phyloP scores from a whole-genome alignment of 805 yeast genomes.

The Wickerhamomyces tratensis region DNA sequence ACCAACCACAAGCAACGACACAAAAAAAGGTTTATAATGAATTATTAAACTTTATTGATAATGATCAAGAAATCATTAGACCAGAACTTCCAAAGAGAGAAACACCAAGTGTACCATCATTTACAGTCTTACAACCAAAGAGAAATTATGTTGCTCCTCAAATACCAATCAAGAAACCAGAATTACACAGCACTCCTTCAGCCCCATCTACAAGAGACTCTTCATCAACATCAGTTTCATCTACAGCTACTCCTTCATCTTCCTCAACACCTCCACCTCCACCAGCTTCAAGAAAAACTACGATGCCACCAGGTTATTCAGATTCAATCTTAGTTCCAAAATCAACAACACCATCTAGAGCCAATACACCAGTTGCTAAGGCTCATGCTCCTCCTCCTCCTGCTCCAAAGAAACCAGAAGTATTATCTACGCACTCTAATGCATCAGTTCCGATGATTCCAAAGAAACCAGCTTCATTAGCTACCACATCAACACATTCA shows the following conservation, averaged over 20 bases:
- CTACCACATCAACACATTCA: conserved; percentile 11
- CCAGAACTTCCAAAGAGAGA: conserved; percentile 10
- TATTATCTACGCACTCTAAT: conserved; percentile 1
- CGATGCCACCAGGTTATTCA: conserved; percentile 28
- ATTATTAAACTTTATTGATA: conserved; percentile 13
- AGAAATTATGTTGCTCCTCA: not conserved
- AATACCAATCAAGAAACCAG: too few species aligned
- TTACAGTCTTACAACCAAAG: not conserved
- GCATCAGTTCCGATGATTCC: conserved; percentile 9
- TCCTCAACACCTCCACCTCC: conserved; percentile 18
- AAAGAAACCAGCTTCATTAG: conserved; percentile 8
- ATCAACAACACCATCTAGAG: conserved; percentile 13
- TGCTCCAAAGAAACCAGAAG: conserved; percentile 8
- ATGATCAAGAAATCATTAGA: conserved; percentile 2
- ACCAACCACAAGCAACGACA: conserved; percentile 1
- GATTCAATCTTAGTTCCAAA: conserved; percentile 24
- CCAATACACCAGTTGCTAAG: conserved; percentile 9
- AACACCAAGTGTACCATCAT: not conserved
- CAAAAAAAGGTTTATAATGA: not conserved
- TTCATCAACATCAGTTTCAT: conserved; percentile 1
- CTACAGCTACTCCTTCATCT: conserved; percentile 13
- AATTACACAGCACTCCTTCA: too few species aligned
- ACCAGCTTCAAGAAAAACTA: conserved; percentile 21
- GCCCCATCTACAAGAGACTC: conserved; percentile 4
- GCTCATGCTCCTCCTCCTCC: conserved; percentile 4